Conservation (phyloP, 2,329 filamentous ascomycete species). For the Akanthomyces dipterigenus region DNA sequence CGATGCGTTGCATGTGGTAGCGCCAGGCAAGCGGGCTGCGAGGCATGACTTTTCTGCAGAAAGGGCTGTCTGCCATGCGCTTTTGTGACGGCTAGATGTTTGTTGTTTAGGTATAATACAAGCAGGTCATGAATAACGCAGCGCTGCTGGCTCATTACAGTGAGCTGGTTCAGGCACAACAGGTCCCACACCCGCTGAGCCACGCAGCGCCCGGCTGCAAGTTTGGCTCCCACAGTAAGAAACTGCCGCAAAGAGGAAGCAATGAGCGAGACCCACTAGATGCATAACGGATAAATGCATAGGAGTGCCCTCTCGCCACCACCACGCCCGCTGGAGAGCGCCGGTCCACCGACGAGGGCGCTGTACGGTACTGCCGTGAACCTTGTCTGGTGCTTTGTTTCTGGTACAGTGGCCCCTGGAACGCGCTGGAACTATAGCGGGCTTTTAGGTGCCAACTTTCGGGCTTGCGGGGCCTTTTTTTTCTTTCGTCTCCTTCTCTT, state of each 20-base stretch:
- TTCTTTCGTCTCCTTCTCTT: not conserved
- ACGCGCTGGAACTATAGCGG: not conserved
- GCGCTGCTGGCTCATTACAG: too few relatives aligned
- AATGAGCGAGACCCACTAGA: not conserved
- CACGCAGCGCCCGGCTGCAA: too few relatives aligned
- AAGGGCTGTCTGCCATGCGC: too few relatives aligned
- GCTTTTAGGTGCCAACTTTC: not conserved
- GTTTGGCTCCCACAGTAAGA: not conserved
- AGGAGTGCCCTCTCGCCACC: not conserved
- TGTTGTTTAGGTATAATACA: too few relatives aligned
- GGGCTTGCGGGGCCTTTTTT: not conserved
- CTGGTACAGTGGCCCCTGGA: not conserved
- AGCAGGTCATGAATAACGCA: too few relatives aligned
- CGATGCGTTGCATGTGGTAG: too few relatives aligned
- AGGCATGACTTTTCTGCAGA: too few relatives aligned
- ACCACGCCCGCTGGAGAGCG: not conserved
- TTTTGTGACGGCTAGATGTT: too few relatives aligned
- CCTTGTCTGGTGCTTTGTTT: not conserved
- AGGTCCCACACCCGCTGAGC: too few relatives aligned
- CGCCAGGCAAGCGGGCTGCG: too few relatives aligned
- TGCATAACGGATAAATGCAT: not conserved
- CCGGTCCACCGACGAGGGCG: not conserved
- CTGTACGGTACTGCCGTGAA: not conserved
- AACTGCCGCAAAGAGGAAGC: not conserved
- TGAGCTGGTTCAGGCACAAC: too few relatives aligned